Evolutionary conservation across 2,329 filamentous ascomycete species (phyloP).

Genomic region (Colletotrichum coccodes): DNA sequence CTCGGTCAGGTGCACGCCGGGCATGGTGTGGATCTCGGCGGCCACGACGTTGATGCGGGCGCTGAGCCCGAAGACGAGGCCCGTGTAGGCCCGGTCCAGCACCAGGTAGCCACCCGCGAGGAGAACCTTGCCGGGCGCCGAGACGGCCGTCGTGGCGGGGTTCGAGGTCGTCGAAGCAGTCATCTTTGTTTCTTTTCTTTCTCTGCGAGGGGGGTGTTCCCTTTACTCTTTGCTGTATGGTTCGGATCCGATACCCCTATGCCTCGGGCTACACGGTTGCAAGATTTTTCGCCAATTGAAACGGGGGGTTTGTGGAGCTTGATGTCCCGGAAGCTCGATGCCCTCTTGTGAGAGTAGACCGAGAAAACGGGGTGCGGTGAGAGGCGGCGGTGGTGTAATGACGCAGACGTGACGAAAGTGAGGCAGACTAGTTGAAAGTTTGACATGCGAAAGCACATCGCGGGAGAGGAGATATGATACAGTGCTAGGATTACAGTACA

Average conservation of each 20-base stretch:
- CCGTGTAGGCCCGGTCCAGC: constrained; percentile 87
- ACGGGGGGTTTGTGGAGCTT: background rate
- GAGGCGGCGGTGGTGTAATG: constrained; percentile 11
- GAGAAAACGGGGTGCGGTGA: background rate
- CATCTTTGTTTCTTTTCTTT: constrained; percentile 3
- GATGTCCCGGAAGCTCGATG: background rate
- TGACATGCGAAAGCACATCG: constrained; percentile 9
- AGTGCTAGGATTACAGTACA: background rate
- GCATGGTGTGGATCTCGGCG: constrained; percentile 61
- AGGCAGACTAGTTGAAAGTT: constrained; percentile 21
- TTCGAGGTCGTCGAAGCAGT: constrained; percentile 35
- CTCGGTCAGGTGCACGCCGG: constrained; percentile 73
- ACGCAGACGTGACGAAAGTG: constrained; percentile 27
- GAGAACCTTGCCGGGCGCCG: constrained; percentile 95
- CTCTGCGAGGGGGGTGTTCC: background rate
- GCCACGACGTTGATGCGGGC: constrained; percentile 75
- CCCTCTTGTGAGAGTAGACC: background rate
- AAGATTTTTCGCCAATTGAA: background rate
- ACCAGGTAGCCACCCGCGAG: constrained; percentile 95
- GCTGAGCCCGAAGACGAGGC: constrained; percentile 74
- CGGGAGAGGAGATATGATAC: background rate
- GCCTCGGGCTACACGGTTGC: background rate
- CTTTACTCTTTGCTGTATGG: background rate
- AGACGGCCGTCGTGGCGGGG: constrained; percentile 69
- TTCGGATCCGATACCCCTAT: background rate